Percentiles rank a stretch among this genome's conserved stretches.
phyloP scores from a whole-genome alignment of 305 asterid genomes.

The Fraxinus angustifolia region DNA sequence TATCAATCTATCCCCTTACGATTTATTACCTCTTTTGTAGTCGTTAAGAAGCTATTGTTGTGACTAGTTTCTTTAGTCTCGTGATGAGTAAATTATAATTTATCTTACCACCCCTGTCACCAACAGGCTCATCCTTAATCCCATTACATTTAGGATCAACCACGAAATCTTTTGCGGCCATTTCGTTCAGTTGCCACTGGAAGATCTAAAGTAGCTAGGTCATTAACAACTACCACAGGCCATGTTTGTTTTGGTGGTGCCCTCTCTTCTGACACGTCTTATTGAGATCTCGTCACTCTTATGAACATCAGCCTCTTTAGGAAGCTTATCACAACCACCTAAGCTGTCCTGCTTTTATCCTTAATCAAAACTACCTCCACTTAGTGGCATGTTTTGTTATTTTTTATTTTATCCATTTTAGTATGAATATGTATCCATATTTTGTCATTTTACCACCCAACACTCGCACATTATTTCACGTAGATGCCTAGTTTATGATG shows the following conservation, averaged over 20 bases:
- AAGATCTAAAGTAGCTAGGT: background rate
- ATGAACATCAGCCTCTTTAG: background rate
- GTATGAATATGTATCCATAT: background rate
- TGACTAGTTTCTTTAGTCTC: slow-evolving; percentile 11
- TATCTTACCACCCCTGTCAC: background rate
- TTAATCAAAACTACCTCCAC: background rate
- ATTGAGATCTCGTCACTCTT: background rate
- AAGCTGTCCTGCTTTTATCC: background rate
- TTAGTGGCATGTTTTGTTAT: background rate
- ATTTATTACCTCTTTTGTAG: slow-evolving; percentile 7
- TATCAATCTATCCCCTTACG: slow-evolving; percentile 9
- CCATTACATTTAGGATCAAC: background rate
- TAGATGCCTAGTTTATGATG: slow-evolving; percentile 21
- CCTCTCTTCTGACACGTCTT: background rate
- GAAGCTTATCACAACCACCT: background rate
- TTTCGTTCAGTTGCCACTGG: background rate
- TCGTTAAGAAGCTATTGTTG: slow-evolving; percentile 2
- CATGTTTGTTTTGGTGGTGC: background rate
- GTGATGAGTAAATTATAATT: slow-evolving; percentile 11
- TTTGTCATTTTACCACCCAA: background rate
- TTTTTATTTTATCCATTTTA: background rate
- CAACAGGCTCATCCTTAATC: background rate
- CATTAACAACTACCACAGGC: background rate
- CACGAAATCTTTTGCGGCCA: background rate
- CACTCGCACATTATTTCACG: background rate